Conservation (phyloP, 371 early-diverging fungal species). For the Rhizopus delemar region DNA sequence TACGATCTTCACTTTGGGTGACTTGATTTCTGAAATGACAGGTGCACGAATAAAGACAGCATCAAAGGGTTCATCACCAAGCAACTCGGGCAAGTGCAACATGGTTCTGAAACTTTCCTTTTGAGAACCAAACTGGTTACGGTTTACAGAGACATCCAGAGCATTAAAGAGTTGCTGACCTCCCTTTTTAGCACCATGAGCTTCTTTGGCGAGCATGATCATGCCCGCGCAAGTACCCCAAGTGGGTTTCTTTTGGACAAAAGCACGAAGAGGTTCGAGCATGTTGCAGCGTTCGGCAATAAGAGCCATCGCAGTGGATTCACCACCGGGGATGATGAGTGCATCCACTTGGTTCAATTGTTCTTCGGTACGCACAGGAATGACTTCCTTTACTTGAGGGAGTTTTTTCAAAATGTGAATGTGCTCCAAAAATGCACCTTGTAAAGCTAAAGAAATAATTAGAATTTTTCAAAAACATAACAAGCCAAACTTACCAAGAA, state of each 20-base stretch:
- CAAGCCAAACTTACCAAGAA: conserved; percentile 21
- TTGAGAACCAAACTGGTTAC: conserved; percentile 95
- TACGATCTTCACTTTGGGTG: conserved; percentile 70
- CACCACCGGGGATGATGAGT: conserved; percentile 94
- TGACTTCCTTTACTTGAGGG: conserved; percentile 60
- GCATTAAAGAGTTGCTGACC: conserved; percentile 87
- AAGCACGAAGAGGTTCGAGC: conserved; percentile 73
- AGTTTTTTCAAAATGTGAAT: conserved; percentile 71
- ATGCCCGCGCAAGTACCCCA: conserved; percentile 98
- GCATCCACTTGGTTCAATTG: conserved; percentile 77
- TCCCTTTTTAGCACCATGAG: conserved; percentile 74
- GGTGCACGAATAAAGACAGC: conserved; percentile 97
- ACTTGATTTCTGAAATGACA: conserved; percentile 71
- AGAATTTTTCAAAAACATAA: neutral
- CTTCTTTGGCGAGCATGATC: conserved; percentile 85
- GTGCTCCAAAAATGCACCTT: conserved; percentile 94
- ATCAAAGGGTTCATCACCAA: conserved; percentile 58
- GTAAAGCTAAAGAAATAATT: conserved; percentile 64
- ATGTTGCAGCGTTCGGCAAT: conserved; percentile 84
- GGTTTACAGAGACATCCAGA: conserved; percentile 78
- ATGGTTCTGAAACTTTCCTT: conserved; percentile 81
- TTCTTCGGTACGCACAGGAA: conserved; percentile 71
- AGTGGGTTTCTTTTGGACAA: conserved; percentile 75
- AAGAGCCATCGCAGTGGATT: conserved; percentile 90
- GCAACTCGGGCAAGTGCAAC: conserved; percentile 65